phyloP scores from a whole-genome alignment of 805 yeast species.

The Wickerhamomyces hampshirensis region DNA sequence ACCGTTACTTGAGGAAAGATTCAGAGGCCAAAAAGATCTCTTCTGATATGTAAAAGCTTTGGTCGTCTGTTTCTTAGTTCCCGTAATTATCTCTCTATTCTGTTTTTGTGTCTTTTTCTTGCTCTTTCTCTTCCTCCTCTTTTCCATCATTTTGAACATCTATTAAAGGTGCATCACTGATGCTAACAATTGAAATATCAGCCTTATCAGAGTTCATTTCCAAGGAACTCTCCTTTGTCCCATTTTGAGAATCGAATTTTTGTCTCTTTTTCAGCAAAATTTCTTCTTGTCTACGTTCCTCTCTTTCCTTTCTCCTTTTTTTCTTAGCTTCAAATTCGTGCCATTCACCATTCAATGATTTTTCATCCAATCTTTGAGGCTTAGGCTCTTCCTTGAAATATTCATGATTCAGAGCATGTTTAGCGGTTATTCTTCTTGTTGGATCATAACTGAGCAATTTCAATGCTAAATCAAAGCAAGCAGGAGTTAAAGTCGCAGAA shows the following conservation, averaged over 20 bases:
- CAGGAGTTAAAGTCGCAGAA: slow-evolving; percentile 38
- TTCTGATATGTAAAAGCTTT: no score
- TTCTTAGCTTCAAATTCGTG: slow-evolving; percentile 95
- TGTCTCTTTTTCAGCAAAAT: slow-evolving; percentile 11
- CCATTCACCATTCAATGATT: slow-evolving; percentile 76
- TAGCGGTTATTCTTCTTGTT: slow-evolving; percentile 56
- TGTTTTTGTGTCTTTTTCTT: no score
- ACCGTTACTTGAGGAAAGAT: no score
- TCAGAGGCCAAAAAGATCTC: no score
- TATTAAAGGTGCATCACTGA: not conserved
- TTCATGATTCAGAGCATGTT: slow-evolving; percentile 59
- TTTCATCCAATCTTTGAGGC: slow-evolving; percentile 53
- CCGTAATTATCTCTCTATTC: no score
- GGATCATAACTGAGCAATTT: slow-evolving; percentile 70
- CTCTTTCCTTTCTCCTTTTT: slow-evolving; percentile 34
- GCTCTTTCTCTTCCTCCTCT: not conserved
- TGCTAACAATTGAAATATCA: not conserved
- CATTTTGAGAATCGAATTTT: slow-evolving; percentile 2
- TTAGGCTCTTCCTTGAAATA: slow-evolving; percentile 70
- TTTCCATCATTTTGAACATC: not conserved
- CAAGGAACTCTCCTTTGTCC: slow-evolving; percentile 1
- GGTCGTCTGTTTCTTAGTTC: no score
- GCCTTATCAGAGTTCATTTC: not conserved
- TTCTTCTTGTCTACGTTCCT: slow-evolving; percentile 19
- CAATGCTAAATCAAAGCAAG: slow-evolving; percentile 60